Percentiles rank a stretch among this genome's conserved stretches.
These are phyloP conservation scores for Phaeodactylum tricornutum DNA, from an alignment of 108 stramenopile genomes.

Conservation along the genomic window DNA sequence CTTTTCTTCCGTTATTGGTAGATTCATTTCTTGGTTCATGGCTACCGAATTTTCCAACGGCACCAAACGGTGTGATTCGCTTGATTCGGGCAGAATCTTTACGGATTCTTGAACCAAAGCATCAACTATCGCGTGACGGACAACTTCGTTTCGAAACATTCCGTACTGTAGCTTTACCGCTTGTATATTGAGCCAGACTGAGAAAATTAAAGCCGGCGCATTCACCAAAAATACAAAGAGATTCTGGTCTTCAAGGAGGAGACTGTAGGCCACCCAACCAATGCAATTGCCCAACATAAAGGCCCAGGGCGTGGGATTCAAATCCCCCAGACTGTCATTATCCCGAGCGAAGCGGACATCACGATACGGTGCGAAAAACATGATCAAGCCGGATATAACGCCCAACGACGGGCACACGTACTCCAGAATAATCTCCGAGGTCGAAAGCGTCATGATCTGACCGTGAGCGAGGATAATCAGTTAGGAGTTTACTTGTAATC, in stretches of 20 bases:
- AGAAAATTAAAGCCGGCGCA: conserved; percentile 40
- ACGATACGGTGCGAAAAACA: conserved; percentile 56
- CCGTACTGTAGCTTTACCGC: conserved; percentile 62
- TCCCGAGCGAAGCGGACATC: conserved; percentile 30
- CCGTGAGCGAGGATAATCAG: too few relatives aligned
- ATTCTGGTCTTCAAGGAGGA: conserved; percentile 41
- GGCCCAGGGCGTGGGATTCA: conserved; percentile 79
- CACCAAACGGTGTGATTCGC: neutral
- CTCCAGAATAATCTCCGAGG: conserved; percentile 33
- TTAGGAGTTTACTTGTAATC: too few relatives aligned
- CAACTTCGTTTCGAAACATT: conserved; percentile 18
- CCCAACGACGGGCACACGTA: conserved; percentile 59
- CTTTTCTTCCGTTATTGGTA: conserved; percentile 11
- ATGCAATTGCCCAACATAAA: conserved; percentile 68
- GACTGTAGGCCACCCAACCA: conserved; percentile 62
- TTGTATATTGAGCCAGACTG: conserved; percentile 61
- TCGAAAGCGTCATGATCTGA: conserved; percentile 7
- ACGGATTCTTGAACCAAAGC: conserved; percentile 20
- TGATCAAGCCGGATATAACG: conserved; percentile 38
- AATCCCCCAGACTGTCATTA: conserved; percentile 37
- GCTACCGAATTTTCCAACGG: conserved; percentile 3
- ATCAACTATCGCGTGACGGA: conserved; percentile 26
- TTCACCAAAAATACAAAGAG: conserved; percentile 61
- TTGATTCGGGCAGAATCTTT: too few relatives aligned
- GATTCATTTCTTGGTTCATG: conserved; percentile 1